A percentile compares a stretch with the other conserved stretches of the same genome.
Conservation (phyloP, 805 yeast genomes). For the Clavispora asparagi region DNA sequence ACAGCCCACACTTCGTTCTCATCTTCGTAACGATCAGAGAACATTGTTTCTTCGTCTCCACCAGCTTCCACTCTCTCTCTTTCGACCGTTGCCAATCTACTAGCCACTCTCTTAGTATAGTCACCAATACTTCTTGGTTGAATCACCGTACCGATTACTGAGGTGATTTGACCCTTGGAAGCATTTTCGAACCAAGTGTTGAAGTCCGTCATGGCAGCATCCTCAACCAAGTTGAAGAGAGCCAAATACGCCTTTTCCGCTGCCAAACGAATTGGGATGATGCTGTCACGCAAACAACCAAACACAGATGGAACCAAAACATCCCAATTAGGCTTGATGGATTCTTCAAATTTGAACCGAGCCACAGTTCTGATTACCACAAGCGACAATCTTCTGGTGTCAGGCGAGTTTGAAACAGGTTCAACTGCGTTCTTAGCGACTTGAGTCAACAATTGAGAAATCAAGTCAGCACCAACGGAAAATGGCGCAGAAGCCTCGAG, state of each 20-base stretch:
- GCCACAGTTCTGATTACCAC: constrained; percentile 73
- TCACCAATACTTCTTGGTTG: constrained; percentile 77
- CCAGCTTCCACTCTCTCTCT: constrained; percentile 86
- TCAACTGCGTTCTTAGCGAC: constrained; percentile 44
- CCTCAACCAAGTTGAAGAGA: constrained; percentile 68
- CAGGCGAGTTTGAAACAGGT: constrained; percentile 61
- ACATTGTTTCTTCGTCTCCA: constrained; percentile 83
- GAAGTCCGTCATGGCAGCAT: constrained; percentile 48
- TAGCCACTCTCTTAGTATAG: constrained; percentile 86
- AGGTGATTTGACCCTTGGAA: constrained; percentile 29
- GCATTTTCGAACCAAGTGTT: constrained; percentile 57
- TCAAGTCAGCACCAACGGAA: constrained; percentile 38
- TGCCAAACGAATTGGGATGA: constrained; percentile 88
- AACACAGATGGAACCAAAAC: constrained; percentile 68
- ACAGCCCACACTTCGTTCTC: constrained; percentile 85
- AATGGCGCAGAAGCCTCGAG: constrained; percentile 21
- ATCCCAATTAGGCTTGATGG: constrained; percentile 51
- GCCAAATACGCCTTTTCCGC: constrained; percentile 87
- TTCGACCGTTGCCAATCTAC: constrained; percentile 78
- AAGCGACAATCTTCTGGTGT: constrained; percentile 73
- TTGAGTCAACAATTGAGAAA: constrained; percentile 42
- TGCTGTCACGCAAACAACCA: constrained; percentile 76
- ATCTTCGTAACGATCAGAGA: constrained; percentile 81
- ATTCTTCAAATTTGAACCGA: constrained; percentile 47
- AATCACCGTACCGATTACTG: constrained; percentile 42